Evolutionary conservation across 345 rosid species (phyloP).

Genomic region (Microcos paniculata): DNA sequence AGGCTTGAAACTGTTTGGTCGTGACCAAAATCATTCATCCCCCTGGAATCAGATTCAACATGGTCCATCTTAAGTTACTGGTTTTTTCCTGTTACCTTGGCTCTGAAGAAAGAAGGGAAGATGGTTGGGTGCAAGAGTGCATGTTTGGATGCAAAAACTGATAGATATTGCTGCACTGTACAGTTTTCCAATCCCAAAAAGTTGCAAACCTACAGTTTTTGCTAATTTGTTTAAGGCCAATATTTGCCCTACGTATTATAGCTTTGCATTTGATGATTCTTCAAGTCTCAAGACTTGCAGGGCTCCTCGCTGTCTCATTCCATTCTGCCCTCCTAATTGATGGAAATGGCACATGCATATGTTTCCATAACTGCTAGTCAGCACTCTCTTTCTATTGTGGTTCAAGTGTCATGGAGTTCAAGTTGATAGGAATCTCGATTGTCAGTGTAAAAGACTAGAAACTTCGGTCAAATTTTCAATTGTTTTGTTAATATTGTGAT

Average conservation of each 20-base stretch:
- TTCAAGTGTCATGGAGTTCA: neutral
- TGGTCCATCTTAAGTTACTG: too few species aligned
- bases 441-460: too few species aligned
- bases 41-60: too few species aligned
- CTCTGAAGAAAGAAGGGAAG: conserved; percentile 28
- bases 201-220: conserved; percentile 41
- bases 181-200: conserved; percentile 35
- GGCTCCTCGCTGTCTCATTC: conserved; percentile 44
- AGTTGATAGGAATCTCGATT: too few species aligned
- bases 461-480: too few species aligned
- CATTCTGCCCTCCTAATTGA: conserved; percentile 50
- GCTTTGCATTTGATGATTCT: conserved; percentile 49
- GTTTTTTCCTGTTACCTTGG: conserved; percentile 39
- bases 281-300: conserved; percentile 45
- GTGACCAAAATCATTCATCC: too few species aligned
- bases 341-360: neutral
- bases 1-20: too few species aligned
- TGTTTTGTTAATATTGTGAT: too few species aligned
- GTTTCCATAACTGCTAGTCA: neutral
- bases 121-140: conserved; percentile 57
- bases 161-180: conserved; percentile 49
- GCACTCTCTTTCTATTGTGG: neutral
- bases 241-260: conserved; percentile 49
- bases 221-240: conserved; percentile 45
- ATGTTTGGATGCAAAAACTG: conserved; percentile 45